These are phyloP conservation scores for Endocarpon pusillum DNA, from an alignment of 495 filamentous ascomycete species.

Conservation along the genomic window DNA sequence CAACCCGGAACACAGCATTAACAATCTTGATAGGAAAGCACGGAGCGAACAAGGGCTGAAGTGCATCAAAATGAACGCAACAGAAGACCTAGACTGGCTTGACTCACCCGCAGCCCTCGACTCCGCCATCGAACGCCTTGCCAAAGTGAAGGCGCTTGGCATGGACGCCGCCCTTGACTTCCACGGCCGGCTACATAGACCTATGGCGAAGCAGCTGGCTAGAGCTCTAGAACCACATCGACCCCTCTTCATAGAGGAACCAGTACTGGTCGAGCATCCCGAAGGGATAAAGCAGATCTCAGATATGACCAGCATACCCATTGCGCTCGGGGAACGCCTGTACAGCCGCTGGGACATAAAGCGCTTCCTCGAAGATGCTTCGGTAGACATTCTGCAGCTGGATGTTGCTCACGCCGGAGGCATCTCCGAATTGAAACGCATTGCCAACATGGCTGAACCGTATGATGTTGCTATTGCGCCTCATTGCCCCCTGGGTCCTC, in stretches of 20 bases:
- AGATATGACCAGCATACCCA: constrained; percentile 43
- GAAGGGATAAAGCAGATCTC: constrained; percentile 51
- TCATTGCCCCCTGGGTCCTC: constrained; percentile 62
- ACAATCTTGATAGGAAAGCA: constrained; percentile 23
- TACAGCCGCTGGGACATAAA: constrained; percentile 63
- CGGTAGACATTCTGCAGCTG: constrained; percentile 60
- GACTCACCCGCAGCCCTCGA: constrained; percentile 51
- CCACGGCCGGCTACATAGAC: constrained; percentile 62
- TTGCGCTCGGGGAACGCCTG: constrained; percentile 61
- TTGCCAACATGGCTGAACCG: constrained; percentile 58
- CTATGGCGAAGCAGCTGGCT: constrained; percentile 67
- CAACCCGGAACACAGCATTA: no score
- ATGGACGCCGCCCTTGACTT: constrained; percentile 63
- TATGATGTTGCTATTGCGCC: constrained; percentile 66
- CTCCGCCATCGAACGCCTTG: constrained; percentile 49
- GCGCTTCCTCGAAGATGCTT: constrained; percentile 49
- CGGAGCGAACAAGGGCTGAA: constrained; percentile 56
- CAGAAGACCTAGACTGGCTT: constrained; percentile 62
- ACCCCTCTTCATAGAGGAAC: constrained; percentile 72
- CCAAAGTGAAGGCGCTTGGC: constrained; percentile 49
- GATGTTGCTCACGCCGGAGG: constrained; percentile 64
- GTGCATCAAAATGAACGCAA: constrained; percentile 69
- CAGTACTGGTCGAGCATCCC: constrained; percentile 53
- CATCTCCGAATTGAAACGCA: constrained; percentile 53
- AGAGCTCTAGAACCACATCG: constrained; percentile 50